Evolutionary conservation across 2,329 filamentous ascomycete species (phyloP), one percentile per base, ranked within the genome.

Genomic region (Aspergillus sp.): DNA sequence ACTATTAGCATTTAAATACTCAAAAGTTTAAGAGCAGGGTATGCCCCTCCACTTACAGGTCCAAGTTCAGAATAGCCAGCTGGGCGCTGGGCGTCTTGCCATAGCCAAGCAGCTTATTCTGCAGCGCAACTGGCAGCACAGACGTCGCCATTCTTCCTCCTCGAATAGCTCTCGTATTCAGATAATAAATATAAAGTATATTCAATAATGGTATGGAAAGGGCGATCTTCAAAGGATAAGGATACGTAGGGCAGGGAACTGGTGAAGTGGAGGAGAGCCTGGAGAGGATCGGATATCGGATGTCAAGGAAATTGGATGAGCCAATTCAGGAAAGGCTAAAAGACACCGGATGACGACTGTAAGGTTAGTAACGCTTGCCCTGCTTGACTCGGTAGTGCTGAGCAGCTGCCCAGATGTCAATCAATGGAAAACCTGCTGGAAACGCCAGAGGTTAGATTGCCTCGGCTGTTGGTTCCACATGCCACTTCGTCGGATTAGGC

Each of bases 81-180:
- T 75, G 66, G 51, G 70, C 67, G 64, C 63, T 68, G 54, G 73
- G 68, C 49, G 66, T 64, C 58, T 68, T 68, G 58, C 68, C 61
- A 61, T 71, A 73, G 59, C 72, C 72, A 58, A 74, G 68, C 66
- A 80, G 67, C 68, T 75, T 79, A 64, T 74, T 75, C 71, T 77
- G 75, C 64, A 79, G 60, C 57, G 75, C 75, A 42, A 76, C 71
- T 34, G 77, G 75, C 55, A 79, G 65, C 50, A 73, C 62, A 56
- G 75, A 72, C 49, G 73, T 76, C 63, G 69, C 70, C 76, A 79
- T 79, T 51, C 49, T 69, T 27, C 54, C 44, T 44, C 45, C 41
- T 42, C 15, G 13, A 39, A 5, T 53, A 39, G 12, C 11, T 15
- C 37, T 30, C 34, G 22, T 42, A 8, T 20, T 17, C 46, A 37